Conservation (phyloP, 495 filamentous ascomycete species). For the Penicillium manginii region DNA sequence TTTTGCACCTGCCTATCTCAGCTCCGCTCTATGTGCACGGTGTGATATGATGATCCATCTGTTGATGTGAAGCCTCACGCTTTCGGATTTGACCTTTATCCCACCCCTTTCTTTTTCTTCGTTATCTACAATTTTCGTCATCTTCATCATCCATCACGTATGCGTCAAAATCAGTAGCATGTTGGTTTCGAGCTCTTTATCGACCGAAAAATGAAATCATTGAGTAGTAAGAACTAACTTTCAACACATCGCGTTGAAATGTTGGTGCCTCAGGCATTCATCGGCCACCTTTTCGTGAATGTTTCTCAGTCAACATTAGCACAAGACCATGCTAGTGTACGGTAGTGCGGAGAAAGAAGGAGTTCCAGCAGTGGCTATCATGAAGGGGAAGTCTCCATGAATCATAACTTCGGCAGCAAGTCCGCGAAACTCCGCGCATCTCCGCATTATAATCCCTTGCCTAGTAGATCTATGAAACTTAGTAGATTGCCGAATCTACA, state of each 20-base stretch:
- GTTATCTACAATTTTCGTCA: too few species aligned
- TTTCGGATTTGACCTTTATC: too few species aligned
- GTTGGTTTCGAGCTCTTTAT: too few species aligned
- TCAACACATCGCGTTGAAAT: background rate
- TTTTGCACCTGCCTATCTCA: too few species aligned
- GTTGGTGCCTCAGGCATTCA: background rate
- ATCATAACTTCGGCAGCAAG: background rate
- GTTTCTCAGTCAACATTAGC: background rate
- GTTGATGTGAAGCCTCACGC: too few species aligned
- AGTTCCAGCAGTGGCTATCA: too few species aligned
- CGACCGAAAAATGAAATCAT: background rate
- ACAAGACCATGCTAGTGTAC: background rate
- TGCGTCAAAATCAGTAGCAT: too few species aligned
- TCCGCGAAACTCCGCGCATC: slow-evolving; percentile 1
- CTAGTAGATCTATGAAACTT: background rate
- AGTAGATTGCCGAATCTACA: background rate
- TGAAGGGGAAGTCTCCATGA: background rate
- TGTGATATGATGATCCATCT: too few species aligned
- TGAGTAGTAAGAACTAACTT: background rate
- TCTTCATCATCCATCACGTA: too few species aligned
- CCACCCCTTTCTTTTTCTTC: too few species aligned
- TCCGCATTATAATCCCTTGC: background rate
- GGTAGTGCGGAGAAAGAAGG: background rate
- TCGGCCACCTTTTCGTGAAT: background rate
- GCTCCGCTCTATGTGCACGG: too few species aligned